phyloP scores from a whole-genome alignment of 305 asterid species.

The Ajuga reptans region DNA sequence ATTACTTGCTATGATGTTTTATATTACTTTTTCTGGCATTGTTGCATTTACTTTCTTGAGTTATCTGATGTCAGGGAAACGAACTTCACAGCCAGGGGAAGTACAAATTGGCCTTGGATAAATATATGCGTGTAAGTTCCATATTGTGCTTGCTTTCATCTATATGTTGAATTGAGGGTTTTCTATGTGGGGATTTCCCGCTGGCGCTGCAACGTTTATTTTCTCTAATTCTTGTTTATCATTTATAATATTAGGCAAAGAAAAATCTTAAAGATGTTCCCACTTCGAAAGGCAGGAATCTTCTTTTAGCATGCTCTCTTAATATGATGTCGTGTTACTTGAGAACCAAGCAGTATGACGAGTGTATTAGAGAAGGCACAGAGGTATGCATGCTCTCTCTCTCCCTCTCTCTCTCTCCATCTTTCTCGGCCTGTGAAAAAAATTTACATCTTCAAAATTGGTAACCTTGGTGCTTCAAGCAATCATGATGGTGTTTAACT shows the following conservation, averaged over 20 bases:
- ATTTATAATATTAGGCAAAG: slow-evolving; percentile 58
- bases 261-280: slow-evolving; percentile 64
- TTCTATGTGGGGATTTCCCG: background rate
- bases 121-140: slow-evolving; percentile 69
- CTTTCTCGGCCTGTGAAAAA: slow-evolving; percentile 5
- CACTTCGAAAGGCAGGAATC: slow-evolving; percentile 49
- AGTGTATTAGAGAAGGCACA: slow-evolving; percentile 75
- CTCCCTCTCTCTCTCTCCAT: background rate
- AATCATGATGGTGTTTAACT: too few species aligned
- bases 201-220: background rate
- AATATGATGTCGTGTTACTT: slow-evolving; percentile 93
- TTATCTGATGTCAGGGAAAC: slow-evolving; percentile 60
- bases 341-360: slow-evolving; percentile 65
- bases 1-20: background rate
- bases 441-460: slow-evolving; percentile 5
- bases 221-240: slow-evolving; percentile 12
- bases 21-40: background rate
- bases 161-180: slow-evolving; percentile 1
- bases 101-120: slow-evolving; percentile 58
- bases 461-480: slow-evolving; percentile 5
- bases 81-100: slow-evolving; percentile 72
- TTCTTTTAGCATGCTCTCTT: slow-evolving; percentile 73
- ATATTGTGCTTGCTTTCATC: slow-evolving; percentile 12
- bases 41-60: slow-evolving; percentile 5
- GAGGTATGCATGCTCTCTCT: slow-evolving; percentile 47